Evolutionary conservation across 495 filamentous ascomycete genomes (phyloP).

Genomic region (Parathielavia appendiculata): DNA sequence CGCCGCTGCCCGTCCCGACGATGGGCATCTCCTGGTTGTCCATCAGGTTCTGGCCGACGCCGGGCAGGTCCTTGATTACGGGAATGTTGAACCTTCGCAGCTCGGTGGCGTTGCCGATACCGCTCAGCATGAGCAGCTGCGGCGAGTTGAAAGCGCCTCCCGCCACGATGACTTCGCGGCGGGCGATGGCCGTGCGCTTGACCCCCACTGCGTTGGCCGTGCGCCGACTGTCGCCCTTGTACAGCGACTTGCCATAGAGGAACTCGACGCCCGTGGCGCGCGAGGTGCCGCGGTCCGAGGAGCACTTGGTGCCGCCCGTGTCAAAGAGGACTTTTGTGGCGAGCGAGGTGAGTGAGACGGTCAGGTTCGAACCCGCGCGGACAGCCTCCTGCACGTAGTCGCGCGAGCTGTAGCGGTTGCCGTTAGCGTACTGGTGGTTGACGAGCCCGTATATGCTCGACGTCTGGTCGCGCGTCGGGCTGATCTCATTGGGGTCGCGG

Average conservation of each 20-base stretch:
- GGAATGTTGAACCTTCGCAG: not conserved
- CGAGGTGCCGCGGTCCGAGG: not conserved
- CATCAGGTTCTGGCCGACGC: slow-evolving; percentile 5
- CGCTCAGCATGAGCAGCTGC: slow-evolving; percentile 6
- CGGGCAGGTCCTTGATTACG: slow-evolving; percentile 1
- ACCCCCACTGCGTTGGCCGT: not conserved
- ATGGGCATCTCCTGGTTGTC: slow-evolving; percentile 18
- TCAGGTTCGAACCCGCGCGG: slow-evolving; percentile 27
- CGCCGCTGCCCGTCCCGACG: slow-evolving; percentile 28
- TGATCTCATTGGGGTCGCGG: slow-evolving; percentile 34
- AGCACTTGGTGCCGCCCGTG: not conserved
- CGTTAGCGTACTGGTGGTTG: slow-evolving; percentile 32
- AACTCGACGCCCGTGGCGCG: slow-evolving; percentile 6
- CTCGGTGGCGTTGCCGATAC: slow-evolving; percentile 6
- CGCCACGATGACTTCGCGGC: slow-evolving; percentile 4
- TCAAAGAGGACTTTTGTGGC: slow-evolving; percentile 27
- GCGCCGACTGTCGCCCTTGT: slow-evolving; percentile 2
- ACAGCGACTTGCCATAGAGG: slow-evolving; percentile 3
- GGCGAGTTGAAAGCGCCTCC: slow-evolving; percentile 7
- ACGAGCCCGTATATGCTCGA: slow-evolving; percentile 34
- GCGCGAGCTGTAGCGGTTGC: slow-evolving; percentile 34
- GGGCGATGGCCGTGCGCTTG: slow-evolving; percentile 4
- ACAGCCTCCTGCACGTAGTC: slow-evolving; percentile 34
- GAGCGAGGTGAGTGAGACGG: slow-evolving; percentile 34
- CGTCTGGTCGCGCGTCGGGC: slow-evolving; percentile 30